A percentile compares a stretch with the other conserved stretches of the same genome.
phyloP scores from a whole-genome alignment of 192 early-diverging fungal species.

The Backusella tuberculispora region DNA sequence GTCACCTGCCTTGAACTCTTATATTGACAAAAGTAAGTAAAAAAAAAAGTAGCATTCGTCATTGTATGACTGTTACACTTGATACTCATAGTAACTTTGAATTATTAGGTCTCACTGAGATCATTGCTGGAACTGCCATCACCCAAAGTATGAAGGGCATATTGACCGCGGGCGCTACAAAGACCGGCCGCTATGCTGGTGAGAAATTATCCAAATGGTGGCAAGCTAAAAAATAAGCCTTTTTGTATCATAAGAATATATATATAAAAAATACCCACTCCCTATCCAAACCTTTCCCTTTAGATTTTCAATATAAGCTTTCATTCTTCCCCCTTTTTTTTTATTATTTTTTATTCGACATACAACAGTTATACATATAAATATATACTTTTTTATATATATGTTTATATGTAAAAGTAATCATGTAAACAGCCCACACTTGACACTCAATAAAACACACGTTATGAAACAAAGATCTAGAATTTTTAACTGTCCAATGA shows the following conservation, averaged over 20 bases:
- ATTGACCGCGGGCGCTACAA: conserved; percentile 80
- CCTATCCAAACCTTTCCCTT: not conserved
- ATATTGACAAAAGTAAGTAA: conserved; percentile 52
- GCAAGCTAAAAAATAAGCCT: conserved; percentile 41
- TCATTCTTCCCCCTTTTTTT: not conserved
- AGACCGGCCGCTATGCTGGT: conserved; percentile 64
- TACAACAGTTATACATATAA: not conserved
- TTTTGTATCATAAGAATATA: conserved; percentile 1
- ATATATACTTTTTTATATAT: not conserved
- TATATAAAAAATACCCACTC: not conserved
- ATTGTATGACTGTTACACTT: conserved; percentile 3
- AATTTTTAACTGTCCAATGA: not conserved
- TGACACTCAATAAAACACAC: conserved; percentile 3
- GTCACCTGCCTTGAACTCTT: conserved; percentile 40
- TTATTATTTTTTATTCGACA: not conserved
- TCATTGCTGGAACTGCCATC: conserved; percentile 72
- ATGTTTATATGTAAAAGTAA: too few species aligned
- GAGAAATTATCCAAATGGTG: conserved; percentile 63
- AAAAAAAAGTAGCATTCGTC: not conserved
- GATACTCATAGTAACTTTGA: conserved; percentile 37
- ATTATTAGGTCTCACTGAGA: conserved; percentile 30
- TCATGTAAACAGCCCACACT: too few species aligned
- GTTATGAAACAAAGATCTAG: conserved; percentile 10
- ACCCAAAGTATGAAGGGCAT: conserved; percentile 93
- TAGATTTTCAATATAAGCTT: not conserved